phyloP scores from a whole-genome alignment of 192 early-diverging fungal genomes.

The Coemansia sp. region DNA sequence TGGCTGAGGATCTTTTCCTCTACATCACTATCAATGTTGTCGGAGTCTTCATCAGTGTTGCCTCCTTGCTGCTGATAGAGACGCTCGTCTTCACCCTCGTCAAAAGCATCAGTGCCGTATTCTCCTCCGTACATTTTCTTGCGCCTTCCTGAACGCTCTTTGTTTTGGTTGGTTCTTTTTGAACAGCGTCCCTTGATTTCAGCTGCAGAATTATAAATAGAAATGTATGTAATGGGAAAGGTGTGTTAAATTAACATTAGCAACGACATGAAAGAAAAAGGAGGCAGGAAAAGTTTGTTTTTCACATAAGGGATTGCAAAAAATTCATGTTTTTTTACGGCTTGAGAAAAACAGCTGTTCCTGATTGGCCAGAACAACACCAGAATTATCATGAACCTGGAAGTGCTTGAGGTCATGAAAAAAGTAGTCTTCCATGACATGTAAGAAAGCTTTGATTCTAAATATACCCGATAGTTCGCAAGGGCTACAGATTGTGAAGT shows the following conservation, averaged over 20 bases:
- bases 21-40: conserved; percentile 44
- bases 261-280: not conserved
- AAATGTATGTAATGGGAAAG: not conserved
- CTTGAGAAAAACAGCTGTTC: not conserved
- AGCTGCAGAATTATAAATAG: not conserved
- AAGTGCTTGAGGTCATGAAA: too few species aligned
- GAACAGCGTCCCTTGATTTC: not conserved
- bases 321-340: not conserved
- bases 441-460: not conserved
- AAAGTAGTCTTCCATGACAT: too few species aligned
- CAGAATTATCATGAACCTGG: not conserved
- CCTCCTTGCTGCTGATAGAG: not conserved
- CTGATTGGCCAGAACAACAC: conserved; percentile 11
- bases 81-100: not conserved
- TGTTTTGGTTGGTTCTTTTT: not conserved
- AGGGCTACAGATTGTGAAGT: too few species aligned
- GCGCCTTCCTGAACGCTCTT: not conserved
- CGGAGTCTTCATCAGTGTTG: conserved; percentile 19
- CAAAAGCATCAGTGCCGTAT: not conserved
- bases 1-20: conserved; percentile 50
- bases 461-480: too few species aligned
- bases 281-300: not conserved
- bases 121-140: not conserved
- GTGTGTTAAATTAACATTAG: too few species aligned
- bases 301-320: not conserved